phyloP scores from a whole-genome alignment of 2,329 filamentous ascomycete genomes.

The Lasiodiplodia theobromae region DNA sequence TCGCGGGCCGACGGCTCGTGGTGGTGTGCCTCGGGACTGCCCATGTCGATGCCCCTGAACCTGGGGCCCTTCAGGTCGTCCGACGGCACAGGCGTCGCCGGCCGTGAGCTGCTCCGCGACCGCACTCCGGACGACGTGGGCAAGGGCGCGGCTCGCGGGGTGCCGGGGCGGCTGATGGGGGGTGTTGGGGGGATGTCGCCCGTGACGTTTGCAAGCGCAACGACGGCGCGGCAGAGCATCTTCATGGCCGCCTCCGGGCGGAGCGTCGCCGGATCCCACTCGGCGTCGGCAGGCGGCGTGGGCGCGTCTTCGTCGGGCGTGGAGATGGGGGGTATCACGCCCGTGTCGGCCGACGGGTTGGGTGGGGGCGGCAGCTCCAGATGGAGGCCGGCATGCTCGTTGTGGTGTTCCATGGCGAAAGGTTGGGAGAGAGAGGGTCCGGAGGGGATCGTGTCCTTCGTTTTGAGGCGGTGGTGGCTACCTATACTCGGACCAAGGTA shows the following conservation, averaged over 20 bases:
- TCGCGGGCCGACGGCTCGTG: conserved; percentile 56
- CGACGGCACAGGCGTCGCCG: conserved; percentile 48
- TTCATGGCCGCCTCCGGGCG: conserved; percentile 77
- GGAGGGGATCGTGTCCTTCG: background rate
- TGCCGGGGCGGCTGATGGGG: conserved; percentile 67
- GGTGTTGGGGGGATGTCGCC: conserved; percentile 85
- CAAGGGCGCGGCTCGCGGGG: conserved; percentile 51
- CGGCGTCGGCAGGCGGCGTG: conserved; percentile 48
- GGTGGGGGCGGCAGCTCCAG: conserved; percentile 42
- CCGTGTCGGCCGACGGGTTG: conserved; percentile 50
- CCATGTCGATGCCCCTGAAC: conserved; percentile 49
- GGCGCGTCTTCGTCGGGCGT: conserved; percentile 44
- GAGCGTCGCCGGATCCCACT: conserved; percentile 76
- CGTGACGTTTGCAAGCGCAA: conserved; percentile 71
- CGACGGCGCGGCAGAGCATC: conserved; percentile 69
- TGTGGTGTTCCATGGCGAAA: conserved; percentile 3
- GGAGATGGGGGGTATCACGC: conserved; percentile 47
- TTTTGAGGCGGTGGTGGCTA: conserved; percentile 14
- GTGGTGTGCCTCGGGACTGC: conserved; percentile 58
- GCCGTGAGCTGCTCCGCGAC: conserved; percentile 43
- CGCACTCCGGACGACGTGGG: conserved; percentile 26
- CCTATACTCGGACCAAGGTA: conserved; percentile 25
- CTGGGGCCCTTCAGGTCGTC: conserved; percentile 48
- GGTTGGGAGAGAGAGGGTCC: background rate
- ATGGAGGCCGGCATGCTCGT: background rate